Percentiles rank a stretch among this genome's conserved stretches.
Conservation (phyloP, 2,329 filamentous ascomycete species). For the Sporothrix sp. region DNA sequence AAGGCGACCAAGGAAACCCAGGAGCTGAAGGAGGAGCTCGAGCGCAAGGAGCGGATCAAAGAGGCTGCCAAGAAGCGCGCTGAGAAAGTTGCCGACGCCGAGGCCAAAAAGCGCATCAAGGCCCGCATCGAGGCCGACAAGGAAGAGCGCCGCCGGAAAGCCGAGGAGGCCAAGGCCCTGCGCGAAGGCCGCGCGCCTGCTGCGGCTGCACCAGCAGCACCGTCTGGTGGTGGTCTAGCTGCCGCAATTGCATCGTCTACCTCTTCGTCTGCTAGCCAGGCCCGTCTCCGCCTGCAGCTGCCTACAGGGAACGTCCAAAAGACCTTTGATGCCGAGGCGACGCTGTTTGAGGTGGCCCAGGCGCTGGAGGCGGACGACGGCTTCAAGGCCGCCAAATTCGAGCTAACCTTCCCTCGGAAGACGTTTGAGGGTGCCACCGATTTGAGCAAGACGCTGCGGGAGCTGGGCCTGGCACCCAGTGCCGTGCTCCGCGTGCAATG, state of each 20-base stretch:
- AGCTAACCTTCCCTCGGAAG: slow-evolving; percentile 80
- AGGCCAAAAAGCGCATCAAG: slow-evolving; percentile 80
- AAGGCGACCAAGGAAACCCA: slow-evolving; percentile 87
- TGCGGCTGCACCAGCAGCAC: slow-evolving; percentile 22
- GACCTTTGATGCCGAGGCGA: slow-evolving; percentile 80
- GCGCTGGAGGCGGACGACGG: slow-evolving; percentile 63
- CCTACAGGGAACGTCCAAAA: slow-evolving; percentile 69
- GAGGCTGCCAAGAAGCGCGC: slow-evolving; percentile 76
- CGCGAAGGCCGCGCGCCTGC: slow-evolving; percentile 59
- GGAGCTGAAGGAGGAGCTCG: slow-evolving; percentile 80
- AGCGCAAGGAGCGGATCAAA: slow-evolving; percentile 83
- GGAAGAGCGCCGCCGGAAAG: slow-evolving; percentile 74
- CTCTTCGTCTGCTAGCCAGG: slow-evolving; percentile 65
- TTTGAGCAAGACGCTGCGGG: slow-evolving; percentile 84
- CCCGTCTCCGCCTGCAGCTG: slow-evolving; percentile 66
- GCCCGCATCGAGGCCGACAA: slow-evolving; percentile 94
- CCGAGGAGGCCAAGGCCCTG: slow-evolving; percentile 74
- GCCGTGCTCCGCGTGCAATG: slow-evolving; percentile 52
- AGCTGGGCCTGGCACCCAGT: slow-evolving; percentile 81
- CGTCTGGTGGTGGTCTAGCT: slow-evolving; percentile 34
- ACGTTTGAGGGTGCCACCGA: slow-evolving; percentile 59
- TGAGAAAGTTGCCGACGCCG: slow-evolving; percentile 78
- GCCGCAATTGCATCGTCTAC: slow-evolving; percentile 37
- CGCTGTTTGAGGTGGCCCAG: slow-evolving; percentile 83
- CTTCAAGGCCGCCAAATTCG: slow-evolving; percentile 62